Evolutionary conservation across 2,329 filamentous ascomycete species (phyloP), one percentile per base, ranked within the genome.

Genomic region (Stagonosporopsis rhizophila): DNA sequence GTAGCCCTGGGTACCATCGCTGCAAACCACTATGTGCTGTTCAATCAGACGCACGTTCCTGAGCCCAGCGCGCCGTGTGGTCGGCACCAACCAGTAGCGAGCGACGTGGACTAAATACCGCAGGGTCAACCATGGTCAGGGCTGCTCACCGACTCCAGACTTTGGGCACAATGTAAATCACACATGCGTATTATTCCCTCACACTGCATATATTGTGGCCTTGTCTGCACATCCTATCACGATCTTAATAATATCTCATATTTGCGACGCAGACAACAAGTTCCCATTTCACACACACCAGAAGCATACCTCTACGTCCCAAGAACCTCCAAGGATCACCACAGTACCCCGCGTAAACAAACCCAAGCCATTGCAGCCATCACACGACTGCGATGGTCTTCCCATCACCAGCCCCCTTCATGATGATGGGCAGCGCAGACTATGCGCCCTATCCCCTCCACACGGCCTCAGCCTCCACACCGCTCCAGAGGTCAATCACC

Each of bases 101-200:
- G 30, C 47, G 22, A 56, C 52, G 52, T 50, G 52, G 44, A 41
- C 46, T 51, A 56, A 50, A 51, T 51, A 17, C 47, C 53, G 47
- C 42, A 56, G 50, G 53, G 53, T 56, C 53, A 56, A 56, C 53
- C 46, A 56, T 51, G 53, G 53, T 30, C 28, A 22, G n/a, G 25
- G 28, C 32, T 37, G 34, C 53, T 56, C 53, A 51, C 53, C 46
- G 42, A 56, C 47, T 46, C 52, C 32, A 37, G 20, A 48, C 37
- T 17, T 42, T 48, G 38, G 38, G 11, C 40, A 27, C 35, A 38
- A 48, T 37, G n/a, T 44, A 25, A 49, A 50, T 17, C 32, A 22
- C 25, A 17, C 52, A 38, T 19, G 23, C 28, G 4, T 11, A 12
- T 28, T 40, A 53, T 47, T 34, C 39, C 17, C 44, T 27, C 51